phyloP scores from a whole-genome alignment of 1,139 yeast genomes.

The Wickerhamiella pararugosa region DNA sequence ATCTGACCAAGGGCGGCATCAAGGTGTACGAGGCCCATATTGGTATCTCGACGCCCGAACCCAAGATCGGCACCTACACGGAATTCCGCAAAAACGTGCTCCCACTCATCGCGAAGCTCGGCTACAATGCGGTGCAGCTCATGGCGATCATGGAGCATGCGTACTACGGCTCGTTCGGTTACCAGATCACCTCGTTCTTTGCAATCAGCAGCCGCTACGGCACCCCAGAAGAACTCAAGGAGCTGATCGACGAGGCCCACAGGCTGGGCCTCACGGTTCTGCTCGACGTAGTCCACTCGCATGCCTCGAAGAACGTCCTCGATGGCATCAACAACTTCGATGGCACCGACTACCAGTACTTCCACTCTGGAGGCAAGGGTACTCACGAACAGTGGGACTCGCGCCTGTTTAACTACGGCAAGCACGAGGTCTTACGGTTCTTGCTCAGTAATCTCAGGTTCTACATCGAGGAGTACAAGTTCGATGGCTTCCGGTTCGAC shows the following conservation, averaged over 20 bases:
- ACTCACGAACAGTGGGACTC: slow-evolving; percentile 91
- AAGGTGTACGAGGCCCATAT: slow-evolving; percentile 92
- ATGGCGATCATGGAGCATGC: slow-evolving; percentile 99
- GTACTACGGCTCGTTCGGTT: slow-evolving; percentile 93
- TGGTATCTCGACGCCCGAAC: slow-evolving; percentile 87
- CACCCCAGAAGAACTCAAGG: slow-evolving; percentile 86
- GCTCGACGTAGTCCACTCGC: slow-evolving; percentile 89
- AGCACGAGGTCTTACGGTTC: slow-evolving; percentile 80
- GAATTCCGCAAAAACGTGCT: slow-evolving; percentile 68
- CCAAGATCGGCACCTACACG: slow-evolving; percentile 66
- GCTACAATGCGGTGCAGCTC: slow-evolving; percentile 84
- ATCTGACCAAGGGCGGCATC: slow-evolving; percentile 50
- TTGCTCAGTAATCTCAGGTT: slow-evolving; percentile 75
- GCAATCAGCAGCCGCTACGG: slow-evolving; percentile 86
- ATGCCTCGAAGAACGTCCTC: slow-evolving; percentile 83
- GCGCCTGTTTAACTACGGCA: slow-evolving; percentile 77
- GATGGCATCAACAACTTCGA: slow-evolving; percentile 91
- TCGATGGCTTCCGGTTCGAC: slow-evolving; percentile 94
- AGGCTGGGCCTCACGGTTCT: slow-evolving; percentile 73
- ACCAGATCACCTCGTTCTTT: slow-evolving; percentile 85
- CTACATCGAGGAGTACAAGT: slow-evolving; percentile 66
- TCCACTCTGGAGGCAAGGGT: slow-evolving; percentile 80
- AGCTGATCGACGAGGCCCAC: slow-evolving; percentile 84
- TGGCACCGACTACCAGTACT: slow-evolving; percentile 90
- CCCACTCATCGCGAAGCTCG: slow-evolving; percentile 73